phyloP scores from a whole-genome alignment of 148 eudicot genomes.

The Vaccinium vitisidaea region DNA sequence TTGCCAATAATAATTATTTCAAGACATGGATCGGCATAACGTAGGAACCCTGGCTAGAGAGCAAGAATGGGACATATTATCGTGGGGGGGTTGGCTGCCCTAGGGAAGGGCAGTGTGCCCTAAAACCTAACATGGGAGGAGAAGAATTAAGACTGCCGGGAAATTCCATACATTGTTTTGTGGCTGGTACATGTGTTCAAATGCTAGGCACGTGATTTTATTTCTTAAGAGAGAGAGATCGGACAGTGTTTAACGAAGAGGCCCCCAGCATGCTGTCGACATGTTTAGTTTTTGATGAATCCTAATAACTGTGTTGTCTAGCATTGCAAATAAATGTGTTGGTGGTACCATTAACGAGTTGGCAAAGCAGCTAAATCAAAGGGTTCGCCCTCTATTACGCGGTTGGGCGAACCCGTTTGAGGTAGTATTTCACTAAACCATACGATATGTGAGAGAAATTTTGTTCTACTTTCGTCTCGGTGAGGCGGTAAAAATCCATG shows the following conservation, averaged over 20 bases:
- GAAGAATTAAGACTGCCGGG: not conserved
- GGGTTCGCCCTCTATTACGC: no score
- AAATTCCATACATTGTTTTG: not conserved
- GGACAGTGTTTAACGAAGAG: not conserved
- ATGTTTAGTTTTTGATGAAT: not conserved
- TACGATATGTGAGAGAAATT: no score
- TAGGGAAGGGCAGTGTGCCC: not conserved
- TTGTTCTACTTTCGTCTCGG: no score
- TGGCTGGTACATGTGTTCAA: not conserved
- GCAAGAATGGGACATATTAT: not conserved
- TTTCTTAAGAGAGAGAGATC: not conserved
- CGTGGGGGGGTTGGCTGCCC: not conserved
- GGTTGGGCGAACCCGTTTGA: no score
- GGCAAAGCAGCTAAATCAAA: no score
- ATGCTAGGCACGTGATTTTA: not conserved
- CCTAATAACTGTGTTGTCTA: not conserved
- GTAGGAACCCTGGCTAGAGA: not conserved
- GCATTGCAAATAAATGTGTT: no score
- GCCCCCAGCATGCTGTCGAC: constrained; percentile 1
- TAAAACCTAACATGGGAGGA: not conserved
- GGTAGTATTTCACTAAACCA: no score
- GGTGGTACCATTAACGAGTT: no score
- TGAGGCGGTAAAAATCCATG: no score
- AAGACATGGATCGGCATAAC: constrained; percentile 1
- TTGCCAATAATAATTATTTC: not conserved